These are phyloP conservation scores for Leishmania mexicana DNA, from an alignment of 208 protist species.

Conservation along the genomic window DNA sequence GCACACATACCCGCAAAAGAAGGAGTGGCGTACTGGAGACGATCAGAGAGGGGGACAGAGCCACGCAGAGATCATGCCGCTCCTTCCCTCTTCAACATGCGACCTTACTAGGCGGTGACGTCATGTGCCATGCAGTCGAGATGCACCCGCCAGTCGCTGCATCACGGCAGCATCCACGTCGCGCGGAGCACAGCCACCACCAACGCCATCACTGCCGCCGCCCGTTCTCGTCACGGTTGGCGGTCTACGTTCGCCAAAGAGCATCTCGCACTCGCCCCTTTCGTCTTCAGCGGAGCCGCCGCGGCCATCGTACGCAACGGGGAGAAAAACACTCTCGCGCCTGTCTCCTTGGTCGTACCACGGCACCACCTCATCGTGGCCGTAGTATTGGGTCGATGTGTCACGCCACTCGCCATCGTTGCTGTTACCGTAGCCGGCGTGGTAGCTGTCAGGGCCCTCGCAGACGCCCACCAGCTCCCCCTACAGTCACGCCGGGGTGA, in stretches of 20 bases:
- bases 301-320: background rate
- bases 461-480: background rate
- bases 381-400: background rate
- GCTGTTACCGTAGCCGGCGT: background rate
- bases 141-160: background rate
- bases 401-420: background rate
- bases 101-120: background rate
- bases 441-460: background rate
- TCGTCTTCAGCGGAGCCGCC: background rate
- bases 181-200: background rate
- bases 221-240: background rate
- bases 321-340: background rate
- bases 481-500: background rate
- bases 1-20: background rate
- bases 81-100: background rate
- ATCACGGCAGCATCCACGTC: background rate
- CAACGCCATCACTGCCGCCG: background rate
- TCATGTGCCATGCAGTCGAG: background rate
- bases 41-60: background rate
- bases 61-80: background rate
- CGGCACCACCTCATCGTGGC: background rate
- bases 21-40: background rate
- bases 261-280: background rate
- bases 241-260: background rate
- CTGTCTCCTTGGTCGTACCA: background rate